These are phyloP conservation scores for Quercus wislizeni DNA, from an alignment of 306 rosid species.

Conservation along the genomic window DNA sequence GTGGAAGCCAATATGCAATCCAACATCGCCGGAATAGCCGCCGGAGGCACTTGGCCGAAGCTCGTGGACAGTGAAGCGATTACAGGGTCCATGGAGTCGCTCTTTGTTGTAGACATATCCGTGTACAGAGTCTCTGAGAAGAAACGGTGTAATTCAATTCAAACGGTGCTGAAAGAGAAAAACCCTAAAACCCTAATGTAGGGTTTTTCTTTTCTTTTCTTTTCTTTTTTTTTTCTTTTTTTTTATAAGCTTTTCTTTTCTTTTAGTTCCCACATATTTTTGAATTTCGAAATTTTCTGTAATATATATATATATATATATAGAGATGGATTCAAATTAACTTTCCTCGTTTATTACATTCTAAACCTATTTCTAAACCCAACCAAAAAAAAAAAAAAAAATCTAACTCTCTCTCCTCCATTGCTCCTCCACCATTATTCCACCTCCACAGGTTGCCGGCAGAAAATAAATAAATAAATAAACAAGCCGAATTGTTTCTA, in stretches of 20 bases:
- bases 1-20: constrained; percentile 76
- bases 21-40: constrained; percentile 65
- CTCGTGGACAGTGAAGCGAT: constrained; percentile 50
- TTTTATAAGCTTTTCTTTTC: not conserved
- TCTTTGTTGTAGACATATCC: constrained; percentile 35
- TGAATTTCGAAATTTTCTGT: no score
- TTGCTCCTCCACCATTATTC: no score
- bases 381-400: no score
- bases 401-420: no score
- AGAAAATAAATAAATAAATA: no score
- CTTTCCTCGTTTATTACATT: no score
- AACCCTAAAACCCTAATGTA: not conserved
- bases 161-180: not conserved
- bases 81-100: constrained; percentile 43
- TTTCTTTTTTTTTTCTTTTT: not conserved
- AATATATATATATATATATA: no score
- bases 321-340: no score
- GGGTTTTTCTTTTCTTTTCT: not conserved
- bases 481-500: no score
- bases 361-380: no score
- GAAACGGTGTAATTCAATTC: not conserved
- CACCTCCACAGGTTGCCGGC: no score
- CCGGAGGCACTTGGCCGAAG: constrained; percentile 59
- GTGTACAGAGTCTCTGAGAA: not conserved
- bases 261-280: no score